Conservation (phyloP, 2,329 filamentous ascomycete genomes). For the Xylaria sp. region DNA sequence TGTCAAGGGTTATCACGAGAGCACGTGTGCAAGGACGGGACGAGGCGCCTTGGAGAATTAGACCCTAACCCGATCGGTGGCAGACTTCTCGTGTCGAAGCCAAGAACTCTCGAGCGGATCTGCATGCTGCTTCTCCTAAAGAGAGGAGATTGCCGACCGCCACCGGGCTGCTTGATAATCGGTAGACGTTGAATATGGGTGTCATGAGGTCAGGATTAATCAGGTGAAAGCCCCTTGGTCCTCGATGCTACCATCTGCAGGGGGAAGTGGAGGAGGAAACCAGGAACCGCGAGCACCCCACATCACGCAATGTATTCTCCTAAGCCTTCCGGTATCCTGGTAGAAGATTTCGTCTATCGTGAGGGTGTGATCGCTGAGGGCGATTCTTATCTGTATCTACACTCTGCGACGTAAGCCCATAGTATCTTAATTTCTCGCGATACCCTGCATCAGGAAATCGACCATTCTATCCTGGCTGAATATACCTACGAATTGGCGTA, state of each 20-base stretch:
- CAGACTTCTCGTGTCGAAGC: conserved; percentile 6
- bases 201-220: conserved; percentile 30
- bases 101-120: conserved; percentile 27
- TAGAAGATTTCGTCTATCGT: not conserved
- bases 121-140: not conserved
- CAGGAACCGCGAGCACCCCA: conserved; percentile 8
- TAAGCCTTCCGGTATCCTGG: conserved; percentile 10
- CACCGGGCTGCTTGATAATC: conserved; percentile 27
- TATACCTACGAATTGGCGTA: conserved; percentile 6
- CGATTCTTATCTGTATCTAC: conserved; percentile 4
- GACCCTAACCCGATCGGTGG: not conserved
- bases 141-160: not conserved
- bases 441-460: conserved; percentile 3
- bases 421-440: not conserved
- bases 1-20: conserved; percentile 5
- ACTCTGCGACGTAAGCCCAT: conserved; percentile 3
- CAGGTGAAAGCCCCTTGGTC: conserved; percentile 17
- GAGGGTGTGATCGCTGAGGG: not conserved
- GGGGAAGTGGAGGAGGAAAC: conserved; percentile 7
- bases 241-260: conserved; percentile 21
- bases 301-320: conserved; percentile 20
- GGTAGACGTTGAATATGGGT: conserved; percentile 3
- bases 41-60: conserved; percentile 1
- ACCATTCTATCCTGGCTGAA: not conserved
- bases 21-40: conserved; percentile 20